Conservation (phyloP, 192 early-diverging fungal genomes). For the Entrophospora sp. region DNA sequence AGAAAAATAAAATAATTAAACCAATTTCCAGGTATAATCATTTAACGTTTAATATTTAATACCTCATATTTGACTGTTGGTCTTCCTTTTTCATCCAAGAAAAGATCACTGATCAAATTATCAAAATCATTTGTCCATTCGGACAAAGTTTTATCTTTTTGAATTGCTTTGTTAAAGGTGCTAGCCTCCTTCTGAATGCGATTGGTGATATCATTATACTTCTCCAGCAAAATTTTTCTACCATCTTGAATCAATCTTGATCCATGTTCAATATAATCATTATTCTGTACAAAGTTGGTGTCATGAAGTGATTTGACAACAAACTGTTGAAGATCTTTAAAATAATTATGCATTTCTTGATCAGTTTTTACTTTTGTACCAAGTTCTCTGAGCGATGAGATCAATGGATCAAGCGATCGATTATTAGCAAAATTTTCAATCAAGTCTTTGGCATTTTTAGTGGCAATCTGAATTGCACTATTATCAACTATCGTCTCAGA, state of each 20-base stretch:
- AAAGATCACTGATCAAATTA: constrained; percentile 31
- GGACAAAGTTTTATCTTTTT: constrained; percentile 28
- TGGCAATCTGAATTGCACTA: constrained; percentile 14
- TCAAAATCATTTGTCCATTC: constrained; percentile 28
- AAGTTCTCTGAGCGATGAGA: constrained; percentile 26
- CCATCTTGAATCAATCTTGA: constrained; percentile 27
- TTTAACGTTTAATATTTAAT: too few species aligned
- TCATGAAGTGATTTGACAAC: constrained; percentile 30
- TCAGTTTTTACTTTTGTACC: constrained; percentile 26
- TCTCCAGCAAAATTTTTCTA: constrained; percentile 25
- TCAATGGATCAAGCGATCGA: constrained; percentile 35
- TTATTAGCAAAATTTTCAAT: constrained; percentile 51
- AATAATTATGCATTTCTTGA: constrained; percentile 26
- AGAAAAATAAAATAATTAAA: too few species aligned
- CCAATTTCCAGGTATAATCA: too few species aligned
- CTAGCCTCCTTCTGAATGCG: constrained; percentile 26
- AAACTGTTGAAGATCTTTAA: constrained; percentile 29
- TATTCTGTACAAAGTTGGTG: constrained; percentile 24
- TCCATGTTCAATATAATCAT: constrained; percentile 24
- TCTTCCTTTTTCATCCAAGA: constrained; percentile 39
- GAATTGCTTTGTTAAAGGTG: constrained; percentile 25
- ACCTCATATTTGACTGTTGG: constrained; percentile 45
- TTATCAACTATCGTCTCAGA: constrained; percentile 5
- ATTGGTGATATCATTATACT: constrained; percentile 24
- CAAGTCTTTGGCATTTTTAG: constrained; percentile 35